phyloP scores from a whole-genome alignment of 192 early-diverging fungal species.

The Podila horticola region DNA sequence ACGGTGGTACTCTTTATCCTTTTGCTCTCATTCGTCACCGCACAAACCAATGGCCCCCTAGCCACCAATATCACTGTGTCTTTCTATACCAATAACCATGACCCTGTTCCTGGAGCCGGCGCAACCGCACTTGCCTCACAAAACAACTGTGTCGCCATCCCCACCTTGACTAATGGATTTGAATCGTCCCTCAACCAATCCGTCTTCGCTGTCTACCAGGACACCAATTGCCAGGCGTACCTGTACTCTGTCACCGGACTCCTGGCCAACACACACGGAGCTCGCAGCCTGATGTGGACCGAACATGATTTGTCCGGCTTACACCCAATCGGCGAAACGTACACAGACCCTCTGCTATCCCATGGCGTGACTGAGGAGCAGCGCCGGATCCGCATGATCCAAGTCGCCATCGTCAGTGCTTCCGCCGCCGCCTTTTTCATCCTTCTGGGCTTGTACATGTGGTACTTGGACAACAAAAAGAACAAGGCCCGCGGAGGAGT shows the following conservation, averaged over 20 bases:
- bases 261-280: conserved; percentile 8
- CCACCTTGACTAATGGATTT: conserved; percentile 9
- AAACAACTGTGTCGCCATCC: conserved; percentile 13
- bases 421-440: neutral
- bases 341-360: conserved; percentile 1
- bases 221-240: conserved; percentile 20
- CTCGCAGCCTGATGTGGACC: conserved; percentile 15
- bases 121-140: neutral
- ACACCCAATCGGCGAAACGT: conserved; percentile 11
- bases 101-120: conserved; percentile 5
- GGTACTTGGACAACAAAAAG: conserved; percentile 18
- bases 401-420: conserved; percentile 7
- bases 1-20: neutral
- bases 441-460: conserved; percentile 5
- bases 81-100: neutral
- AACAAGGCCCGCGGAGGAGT: neutral
- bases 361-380: neutral
- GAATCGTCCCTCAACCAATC: conserved; percentile 3
- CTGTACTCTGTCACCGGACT: conserved; percentile 23
- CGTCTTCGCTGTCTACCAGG: conserved; percentile 32
- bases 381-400: neutral
- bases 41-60: conserved; percentile 1
- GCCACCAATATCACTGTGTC: conserved; percentile 10
- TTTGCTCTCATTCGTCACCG: neutral
- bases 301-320: neutral